Evolutionary conservation across 352 stramenopile species (phyloP), one percentile per base, ranked within the genome.

Genomic region (Phytophthora rubi): DNA sequence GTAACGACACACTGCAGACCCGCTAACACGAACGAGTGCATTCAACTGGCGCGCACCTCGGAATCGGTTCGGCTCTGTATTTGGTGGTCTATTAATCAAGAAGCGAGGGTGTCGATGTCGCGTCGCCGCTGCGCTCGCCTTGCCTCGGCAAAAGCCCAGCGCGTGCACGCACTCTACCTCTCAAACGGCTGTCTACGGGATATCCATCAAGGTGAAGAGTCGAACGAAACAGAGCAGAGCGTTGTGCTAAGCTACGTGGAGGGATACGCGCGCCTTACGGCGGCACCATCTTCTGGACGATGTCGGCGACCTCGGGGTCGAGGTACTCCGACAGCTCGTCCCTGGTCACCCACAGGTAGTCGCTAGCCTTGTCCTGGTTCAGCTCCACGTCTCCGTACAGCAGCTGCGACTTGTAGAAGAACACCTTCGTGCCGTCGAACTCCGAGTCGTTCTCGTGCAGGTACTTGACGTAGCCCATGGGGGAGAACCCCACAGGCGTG

Each of bases 381-480:
- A 93, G 68, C 60, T 72, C 48, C 65, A 92, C 83, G 52, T 92
- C 80, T 71, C 85, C 84, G 47, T 68, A 53, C 35, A 88, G 59
- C 18, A 85, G 62, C 77, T 95, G 85, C 28, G 88, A 85, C 75
- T 95, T 95, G 81, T 94, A 95, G 65, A 94, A 93, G 62, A 95
- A 95, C 39, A 95, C 76, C 69, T 95, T 95, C 44, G 88, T 95
- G 65, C 88, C 88, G 57, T 93, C 81, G 54, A 83, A 89, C 54
- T 80, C 80, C 12, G 67, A 53, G 71, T 62, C 69, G 35, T 89
- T 68, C 28, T 81, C 77, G 77, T 95, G 86, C 66, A 81, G 52
- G 71, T 91, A 90, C 68, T 82, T 65, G 30, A 95, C 75, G 76
- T 93, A 87, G 44, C 88, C 88, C 51, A 92, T 91, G 10, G 88